phyloP scores from a whole-genome alignment of 2,329 filamentous ascomycete species.

The Dothistroma pini region DNA sequence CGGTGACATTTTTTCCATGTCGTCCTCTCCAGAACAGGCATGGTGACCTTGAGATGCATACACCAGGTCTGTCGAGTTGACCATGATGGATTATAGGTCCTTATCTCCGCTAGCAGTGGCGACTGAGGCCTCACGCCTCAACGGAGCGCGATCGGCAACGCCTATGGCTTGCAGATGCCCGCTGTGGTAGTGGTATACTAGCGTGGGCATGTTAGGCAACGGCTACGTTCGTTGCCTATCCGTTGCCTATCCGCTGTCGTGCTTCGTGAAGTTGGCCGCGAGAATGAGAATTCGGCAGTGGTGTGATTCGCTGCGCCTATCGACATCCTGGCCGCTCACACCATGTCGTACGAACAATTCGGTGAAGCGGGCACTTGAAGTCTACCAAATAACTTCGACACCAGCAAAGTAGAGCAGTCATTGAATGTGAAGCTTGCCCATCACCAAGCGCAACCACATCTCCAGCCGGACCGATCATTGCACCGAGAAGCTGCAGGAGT shows the following conservation, averaged over 20 bases:
- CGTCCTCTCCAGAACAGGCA: not conserved
- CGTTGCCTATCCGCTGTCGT: not conserved
- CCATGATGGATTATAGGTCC: constrained; percentile 7
- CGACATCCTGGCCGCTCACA: not conserved
- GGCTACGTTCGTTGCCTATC: not conserved
- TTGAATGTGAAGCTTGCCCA: not conserved
- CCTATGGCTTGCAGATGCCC: not conserved
- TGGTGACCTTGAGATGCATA: constrained; percentile 1
- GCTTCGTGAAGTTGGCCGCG: not conserved
- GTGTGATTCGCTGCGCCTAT: not conserved
- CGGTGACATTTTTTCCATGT: constrained; percentile 8
- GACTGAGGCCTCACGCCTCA: not conserved
- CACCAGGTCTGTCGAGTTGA: constrained; percentile 7
- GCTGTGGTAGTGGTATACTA: not conserved
- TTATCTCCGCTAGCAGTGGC: not conserved
- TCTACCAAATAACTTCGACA: not conserved
- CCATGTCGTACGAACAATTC: not conserved
- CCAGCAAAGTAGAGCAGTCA: not conserved
- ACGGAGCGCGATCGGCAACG: not conserved
- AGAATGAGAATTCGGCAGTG: not conserved
- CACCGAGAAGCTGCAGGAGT: constrained; percentile 6
- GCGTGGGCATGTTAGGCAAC: constrained; percentile 7
- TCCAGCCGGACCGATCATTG: not conserved
- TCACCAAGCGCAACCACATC: not conserved
- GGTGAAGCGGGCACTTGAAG: not conserved